A percentile compares a stretch with the other conserved stretches of the same genome.
phyloP scores from a whole-genome alignment of 768 basidiomycete species.

The Suillus ampliporus region DNA sequence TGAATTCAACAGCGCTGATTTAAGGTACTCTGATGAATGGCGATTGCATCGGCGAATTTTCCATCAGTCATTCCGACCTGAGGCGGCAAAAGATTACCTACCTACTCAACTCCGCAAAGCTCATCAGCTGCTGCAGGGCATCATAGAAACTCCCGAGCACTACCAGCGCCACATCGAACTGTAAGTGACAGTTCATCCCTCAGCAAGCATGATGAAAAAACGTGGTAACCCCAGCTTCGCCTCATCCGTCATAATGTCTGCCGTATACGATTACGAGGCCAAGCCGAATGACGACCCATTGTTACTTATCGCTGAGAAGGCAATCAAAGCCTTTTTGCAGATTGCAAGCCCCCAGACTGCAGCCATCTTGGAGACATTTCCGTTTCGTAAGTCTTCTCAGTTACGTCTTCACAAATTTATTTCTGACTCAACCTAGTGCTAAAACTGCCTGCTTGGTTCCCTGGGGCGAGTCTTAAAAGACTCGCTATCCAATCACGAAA shows the following conservation, averaged over 20 bases:
- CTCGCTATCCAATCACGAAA: constrained; percentile 35
- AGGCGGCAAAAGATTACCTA: constrained; percentile 28
- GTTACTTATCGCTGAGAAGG: constrained; percentile 35
- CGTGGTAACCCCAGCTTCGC: constrained; percentile 29
- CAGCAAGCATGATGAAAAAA: background rate
- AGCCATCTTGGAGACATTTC: constrained; percentile 36
- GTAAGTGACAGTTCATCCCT: constrained; percentile 21
- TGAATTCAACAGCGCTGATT: constrained; percentile 37
- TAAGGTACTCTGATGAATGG: constrained; percentile 37
- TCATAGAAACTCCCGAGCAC: constrained; percentile 29
- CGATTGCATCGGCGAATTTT: constrained; percentile 39
- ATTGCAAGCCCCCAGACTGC: constrained; percentile 31
- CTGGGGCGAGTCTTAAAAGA: constrained; percentile 39
- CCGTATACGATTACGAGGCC: constrained; percentile 40
- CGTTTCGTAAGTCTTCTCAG: constrained; percentile 33
- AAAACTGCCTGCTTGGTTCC: constrained; percentile 40
- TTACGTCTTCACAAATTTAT: constrained; percentile 3
- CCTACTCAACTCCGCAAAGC: constrained; percentile 35
- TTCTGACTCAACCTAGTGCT: constrained; percentile 31
- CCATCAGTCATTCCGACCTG: constrained; percentile 37
- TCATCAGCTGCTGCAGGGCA: constrained; percentile 27
- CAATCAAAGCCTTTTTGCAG: constrained; percentile 31
- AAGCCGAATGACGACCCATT: constrained; percentile 32
- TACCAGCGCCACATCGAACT: constrained; percentile 37
- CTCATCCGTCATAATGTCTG: constrained; percentile 39